A percentile compares a stretch with the other conserved stretches of the same genome.
Conservation (phyloP, 2,329 filamentous ascomycete species). For the Neonectria faginata region DNA sequence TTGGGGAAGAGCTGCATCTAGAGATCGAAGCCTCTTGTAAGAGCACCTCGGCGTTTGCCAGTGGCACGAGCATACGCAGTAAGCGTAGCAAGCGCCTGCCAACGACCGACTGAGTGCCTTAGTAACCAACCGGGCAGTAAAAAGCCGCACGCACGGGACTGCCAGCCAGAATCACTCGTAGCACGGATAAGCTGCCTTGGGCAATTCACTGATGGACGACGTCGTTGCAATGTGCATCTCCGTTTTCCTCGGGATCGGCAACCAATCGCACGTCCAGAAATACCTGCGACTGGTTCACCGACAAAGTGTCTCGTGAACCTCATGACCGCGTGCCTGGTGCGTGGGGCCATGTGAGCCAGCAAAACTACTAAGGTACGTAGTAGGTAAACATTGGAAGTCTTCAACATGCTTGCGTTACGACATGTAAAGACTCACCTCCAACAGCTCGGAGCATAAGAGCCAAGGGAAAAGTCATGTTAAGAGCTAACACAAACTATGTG, state of each 20-base stretch:
- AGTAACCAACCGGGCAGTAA: neutral
- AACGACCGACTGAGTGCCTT: neutral
- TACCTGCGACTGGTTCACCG: conserved; percentile 23
- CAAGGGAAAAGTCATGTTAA: neutral
- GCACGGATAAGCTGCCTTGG: conserved; percentile 9
- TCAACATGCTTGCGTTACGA: neutral
- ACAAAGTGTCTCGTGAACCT: conserved; percentile 28
- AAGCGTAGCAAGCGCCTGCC: neutral
- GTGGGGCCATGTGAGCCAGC: conserved; percentile 8
- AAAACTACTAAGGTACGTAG: neutral
- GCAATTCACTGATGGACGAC: conserved; percentile 20
- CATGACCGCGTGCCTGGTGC: conserved; percentile 14
- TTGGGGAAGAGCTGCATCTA: conserved; percentile 19
- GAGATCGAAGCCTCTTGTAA: neutral
- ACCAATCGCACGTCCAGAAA: conserved; percentile 19
- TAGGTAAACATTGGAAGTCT: neutral
- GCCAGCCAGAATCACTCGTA: conserved; percentile 1
- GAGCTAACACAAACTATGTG: neutral
- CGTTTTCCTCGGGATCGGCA: conserved; percentile 11
- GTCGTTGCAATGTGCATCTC: conserved; percentile 13
- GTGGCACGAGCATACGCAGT: neutral
- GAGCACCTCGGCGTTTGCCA: neutral
- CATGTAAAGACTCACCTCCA: neutral
- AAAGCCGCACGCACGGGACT: conserved; percentile 29
- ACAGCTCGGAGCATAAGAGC: neutral